Percentiles rank a stretch among this genome's conserved stretches.
phyloP scores from a whole-genome alignment of 257 asterid species.

The Solanum sejunctum region DNA sequence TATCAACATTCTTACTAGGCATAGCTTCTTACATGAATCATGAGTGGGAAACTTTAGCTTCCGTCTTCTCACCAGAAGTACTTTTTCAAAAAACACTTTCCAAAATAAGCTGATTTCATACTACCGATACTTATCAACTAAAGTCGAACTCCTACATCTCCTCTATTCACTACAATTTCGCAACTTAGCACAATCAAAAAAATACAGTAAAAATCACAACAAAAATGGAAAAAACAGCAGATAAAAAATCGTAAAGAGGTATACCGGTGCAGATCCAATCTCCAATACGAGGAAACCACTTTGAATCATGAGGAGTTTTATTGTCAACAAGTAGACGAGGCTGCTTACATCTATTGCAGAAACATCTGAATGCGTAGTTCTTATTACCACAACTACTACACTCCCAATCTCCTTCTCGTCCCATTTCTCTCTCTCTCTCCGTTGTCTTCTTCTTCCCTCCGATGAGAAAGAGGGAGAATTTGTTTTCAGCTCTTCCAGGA shows the following conservation, averaged over 20 bases:
- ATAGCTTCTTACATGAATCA: not conserved
- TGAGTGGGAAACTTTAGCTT: not conserved
- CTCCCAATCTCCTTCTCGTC: constrained; percentile 86
- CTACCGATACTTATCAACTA: not conserved
- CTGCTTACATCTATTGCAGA: constrained; percentile 83
- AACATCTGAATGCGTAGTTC: constrained; percentile 75
- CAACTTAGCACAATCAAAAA: not conserved
- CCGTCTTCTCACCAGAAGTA: not conserved
- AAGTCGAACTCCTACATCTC: not conserved
- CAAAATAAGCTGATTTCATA: not conserved
- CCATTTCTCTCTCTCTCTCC: constrained; percentile 6
- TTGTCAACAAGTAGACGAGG: constrained; percentile 79
- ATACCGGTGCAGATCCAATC: constrained; percentile 93
- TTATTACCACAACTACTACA: constrained; percentile 67
- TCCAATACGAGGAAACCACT: constrained; percentile 92
- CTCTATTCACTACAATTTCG: not conserved
- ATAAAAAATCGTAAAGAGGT: not conserved
- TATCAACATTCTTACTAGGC: not conserved
- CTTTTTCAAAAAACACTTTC: not conserved
- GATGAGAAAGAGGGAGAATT: not conserved
- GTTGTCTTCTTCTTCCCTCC: not conserved
- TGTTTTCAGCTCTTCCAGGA: not conserved
- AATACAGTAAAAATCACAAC: not conserved
- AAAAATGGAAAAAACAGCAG: not conserved
- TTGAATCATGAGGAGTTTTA: constrained; percentile 73